A percentile compares a stretch with the other conserved stretches of the same genome.
Conservation (phyloP, 371 early-diverging fungal genomes). For the Mortierella sp. region DNA sequence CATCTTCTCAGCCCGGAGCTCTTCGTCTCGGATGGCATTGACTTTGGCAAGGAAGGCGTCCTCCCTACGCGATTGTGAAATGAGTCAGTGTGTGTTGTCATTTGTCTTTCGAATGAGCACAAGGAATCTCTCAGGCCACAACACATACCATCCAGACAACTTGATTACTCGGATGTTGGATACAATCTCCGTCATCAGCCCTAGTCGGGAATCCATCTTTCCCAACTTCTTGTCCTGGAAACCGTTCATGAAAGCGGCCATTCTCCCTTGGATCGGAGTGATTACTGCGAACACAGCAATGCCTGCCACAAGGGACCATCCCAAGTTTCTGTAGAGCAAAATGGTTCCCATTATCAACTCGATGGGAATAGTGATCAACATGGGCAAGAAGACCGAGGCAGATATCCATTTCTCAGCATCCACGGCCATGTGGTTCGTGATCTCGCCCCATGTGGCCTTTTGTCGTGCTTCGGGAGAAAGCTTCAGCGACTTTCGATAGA, state of each 20-base stretch:
- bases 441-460: conserved; percentile 66
- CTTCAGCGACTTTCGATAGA: conserved; percentile 87
- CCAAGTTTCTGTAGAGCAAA: conserved; percentile 59
- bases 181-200: conserved; percentile 79
- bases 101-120: no score
- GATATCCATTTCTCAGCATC: conserved; percentile 65
- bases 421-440: conserved; percentile 82
- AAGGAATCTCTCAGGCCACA: conserved; percentile 9
- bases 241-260: conserved; percentile 20
- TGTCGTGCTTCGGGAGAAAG: conserved; percentile 74
- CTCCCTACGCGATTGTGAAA: conserved; percentile 59
- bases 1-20: conserved; percentile 78
- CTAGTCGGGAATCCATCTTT: conserved; percentile 53
- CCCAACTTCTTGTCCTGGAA: conserved; percentile 27
- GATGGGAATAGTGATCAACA: conserved; percentile 10
- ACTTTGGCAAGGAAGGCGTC: conserved; percentile 46
- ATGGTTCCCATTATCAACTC: conserved; percentile 4
- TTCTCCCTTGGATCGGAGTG: conserved; percentile 31
- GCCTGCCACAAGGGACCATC: conserved; percentile 71
- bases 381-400: not conserved
- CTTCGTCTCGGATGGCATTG: conserved; percentile 48
- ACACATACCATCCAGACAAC: conserved; percentile 77
- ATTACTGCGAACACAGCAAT: conserved; percentile 28
- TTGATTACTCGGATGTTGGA: conserved; percentile 94
- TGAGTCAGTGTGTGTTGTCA: no score